Conservation (phyloP, 192 early-diverging fungal species). For the Pilaira anomala region DNA sequence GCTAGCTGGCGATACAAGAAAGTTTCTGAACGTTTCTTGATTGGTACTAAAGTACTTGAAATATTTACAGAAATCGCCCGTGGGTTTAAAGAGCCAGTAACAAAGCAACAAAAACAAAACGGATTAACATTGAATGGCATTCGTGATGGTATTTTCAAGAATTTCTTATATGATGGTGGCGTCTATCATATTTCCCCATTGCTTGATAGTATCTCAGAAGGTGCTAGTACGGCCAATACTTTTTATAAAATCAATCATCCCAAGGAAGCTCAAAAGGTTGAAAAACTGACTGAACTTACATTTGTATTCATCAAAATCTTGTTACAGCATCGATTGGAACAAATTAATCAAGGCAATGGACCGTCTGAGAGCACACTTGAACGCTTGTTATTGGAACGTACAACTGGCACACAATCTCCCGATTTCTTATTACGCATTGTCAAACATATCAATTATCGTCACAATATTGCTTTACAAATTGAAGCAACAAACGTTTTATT, state of each 20-base stretch:
- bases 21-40: slow-evolving; percentile 23
- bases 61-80: slow-evolving; percentile 24
- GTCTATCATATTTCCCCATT: slow-evolving; percentile 44
- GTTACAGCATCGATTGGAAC: slow-evolving; percentile 27
- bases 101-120: neutral
- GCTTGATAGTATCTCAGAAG: slow-evolving; percentile 41
- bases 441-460: slow-evolving; percentile 35
- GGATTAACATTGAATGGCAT: slow-evolving; percentile 8
- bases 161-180: slow-evolving; percentile 49
- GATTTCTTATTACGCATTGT: slow-evolving; percentile 41
- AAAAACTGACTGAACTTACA: slow-evolving; percentile 35
- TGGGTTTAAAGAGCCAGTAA: slow-evolving; percentile 16
- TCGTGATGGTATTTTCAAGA: slow-evolving; percentile 36
- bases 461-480: slow-evolving; percentile 32
- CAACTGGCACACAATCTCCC: slow-evolving; percentile 30
- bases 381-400: slow-evolving; percentile 43
- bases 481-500: slow-evolving; percentile 45
- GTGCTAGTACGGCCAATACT: slow-evolving; percentile 35
- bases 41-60: slow-evolving; percentile 27
- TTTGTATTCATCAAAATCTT: slow-evolving; percentile 41
- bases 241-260: slow-evolving; percentile 25
- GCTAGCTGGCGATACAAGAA: slow-evolving; percentile 33
- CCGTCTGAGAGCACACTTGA: slow-evolving; percentile 37
- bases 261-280: slow-evolving; percentile 16
- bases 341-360: neutral